Percentiles rank a stretch among this genome's conserved stretches.
These are phyloP conservation scores for Lippia alba DNA, from an alignment of 305 asterid species.

Conservation along the genomic window DNA sequence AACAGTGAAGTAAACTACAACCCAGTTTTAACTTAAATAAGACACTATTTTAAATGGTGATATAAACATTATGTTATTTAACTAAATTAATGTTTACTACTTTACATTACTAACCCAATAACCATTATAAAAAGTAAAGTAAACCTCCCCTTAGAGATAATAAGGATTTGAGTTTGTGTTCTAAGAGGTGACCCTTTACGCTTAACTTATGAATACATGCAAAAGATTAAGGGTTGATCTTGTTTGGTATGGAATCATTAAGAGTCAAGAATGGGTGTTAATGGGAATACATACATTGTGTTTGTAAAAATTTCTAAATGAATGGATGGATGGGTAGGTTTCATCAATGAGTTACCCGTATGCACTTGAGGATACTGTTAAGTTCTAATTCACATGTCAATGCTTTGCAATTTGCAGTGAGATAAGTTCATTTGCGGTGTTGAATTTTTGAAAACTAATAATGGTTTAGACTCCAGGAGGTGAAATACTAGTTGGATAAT, in stretches of 20 bases:
- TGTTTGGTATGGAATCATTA: constrained; percentile 31
- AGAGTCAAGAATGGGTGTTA: constrained; percentile 6
- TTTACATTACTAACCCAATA: no score
- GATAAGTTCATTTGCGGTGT: constrained; percentile 9
- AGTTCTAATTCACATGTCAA: not conserved
- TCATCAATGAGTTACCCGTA: constrained; percentile 12
- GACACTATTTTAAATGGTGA: no score
- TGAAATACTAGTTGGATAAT: constrained; percentile 1
- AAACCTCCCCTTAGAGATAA: no score
- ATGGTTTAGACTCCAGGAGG: constrained; percentile 27
- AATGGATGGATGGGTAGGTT: no score
- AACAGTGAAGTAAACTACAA: no score
- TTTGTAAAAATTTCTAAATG: constrained; percentile 46
- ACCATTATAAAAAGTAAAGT: no score
- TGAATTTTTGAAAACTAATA: constrained; percentile 17
- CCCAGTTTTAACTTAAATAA: no score
- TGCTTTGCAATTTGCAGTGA: constrained; percentile 28
- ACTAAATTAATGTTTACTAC: no score
- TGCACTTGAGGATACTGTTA: constrained; percentile 8
- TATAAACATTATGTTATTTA: no score
- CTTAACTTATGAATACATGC: constrained; percentile 27
- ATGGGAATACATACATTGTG: constrained; percentile 36
- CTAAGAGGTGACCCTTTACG: constrained; percentile 45
- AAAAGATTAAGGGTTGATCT: constrained; percentile 28
- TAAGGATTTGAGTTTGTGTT: constrained; percentile 36